A percentile compares a stretch with the other conserved stretches of the same genome.
Evolutionary conservation across 2,329 filamentous ascomycete species (phyloP).

Genomic region (Chaetomiaceae sp.): DNA sequence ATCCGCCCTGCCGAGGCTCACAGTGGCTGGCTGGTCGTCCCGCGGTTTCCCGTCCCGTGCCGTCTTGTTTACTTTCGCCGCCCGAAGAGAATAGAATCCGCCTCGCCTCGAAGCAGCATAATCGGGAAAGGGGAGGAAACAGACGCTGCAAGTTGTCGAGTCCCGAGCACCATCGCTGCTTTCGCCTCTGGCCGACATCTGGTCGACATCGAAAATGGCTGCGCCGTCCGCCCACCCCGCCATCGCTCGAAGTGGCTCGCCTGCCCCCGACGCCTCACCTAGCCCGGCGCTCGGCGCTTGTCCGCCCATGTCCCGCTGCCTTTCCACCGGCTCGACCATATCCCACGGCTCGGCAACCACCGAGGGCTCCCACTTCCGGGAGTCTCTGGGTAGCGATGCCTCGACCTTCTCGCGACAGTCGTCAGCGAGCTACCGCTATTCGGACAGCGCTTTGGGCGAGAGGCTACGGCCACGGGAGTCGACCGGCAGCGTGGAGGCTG

Average conservation of each 20-base stretch:
- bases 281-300: slow-evolving; percentile 56
- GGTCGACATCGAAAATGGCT: slow-evolving; percentile 29
- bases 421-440: slow-evolving; percentile 50
- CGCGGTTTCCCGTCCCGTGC: not conserved
- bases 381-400: slow-evolving; percentile 48
- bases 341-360: slow-evolving; percentile 49
- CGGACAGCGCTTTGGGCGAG: slow-evolving; percentile 33
- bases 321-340: slow-evolving; percentile 57
- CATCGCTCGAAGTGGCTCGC: slow-evolving; percentile 49
- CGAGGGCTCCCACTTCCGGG: slow-evolving; percentile 40
- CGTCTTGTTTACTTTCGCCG: slow-evolving; percentile 4
- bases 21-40: not conserved
- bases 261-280: slow-evolving; percentile 58
- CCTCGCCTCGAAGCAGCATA: not conserved
- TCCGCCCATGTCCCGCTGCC: slow-evolving; percentile 54
- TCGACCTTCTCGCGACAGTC: slow-evolving; percentile 56
- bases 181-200: not conserved
- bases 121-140: not conserved
- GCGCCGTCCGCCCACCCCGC: slow-evolving; percentile 30
- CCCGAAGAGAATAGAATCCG: not conserved
- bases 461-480: slow-evolving; percentile 39
- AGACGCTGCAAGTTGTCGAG: too few relatives aligned
- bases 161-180: too few relatives aligned
- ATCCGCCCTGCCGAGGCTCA: too few relatives aligned
- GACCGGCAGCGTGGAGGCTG: slow-evolving; percentile 35